Evolutionary conservation across 2,329 filamentous ascomycete genomes (phyloP).

Genomic region (Calonectria multiphialidica): DNA sequence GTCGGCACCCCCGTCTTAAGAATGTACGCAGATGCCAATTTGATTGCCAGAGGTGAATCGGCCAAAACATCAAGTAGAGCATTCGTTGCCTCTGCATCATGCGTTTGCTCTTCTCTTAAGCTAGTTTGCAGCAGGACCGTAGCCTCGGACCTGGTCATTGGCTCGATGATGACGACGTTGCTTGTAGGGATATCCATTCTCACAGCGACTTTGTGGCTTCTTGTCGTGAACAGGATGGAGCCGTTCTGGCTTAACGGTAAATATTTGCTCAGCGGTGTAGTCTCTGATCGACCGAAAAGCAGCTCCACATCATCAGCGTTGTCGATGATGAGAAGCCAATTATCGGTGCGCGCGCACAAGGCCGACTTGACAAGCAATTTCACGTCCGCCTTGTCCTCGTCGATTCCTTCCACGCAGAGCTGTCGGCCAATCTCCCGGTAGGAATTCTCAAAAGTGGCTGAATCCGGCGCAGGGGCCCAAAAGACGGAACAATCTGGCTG

Average conservation of each 20-base stretch:
- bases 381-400: conserved; percentile 50
- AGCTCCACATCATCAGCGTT: conserved; percentile 56
- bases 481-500: conserved; percentile 51
- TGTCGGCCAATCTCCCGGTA: conserved; percentile 48
- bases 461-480: conserved; percentile 51
- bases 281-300: conserved; percentile 34
- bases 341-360: conserved; percentile 42
- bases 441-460: conserved; percentile 48
- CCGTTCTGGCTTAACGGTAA: conserved; percentile 41
- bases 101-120: conserved; percentile 32
- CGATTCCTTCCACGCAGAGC: conserved; percentile 43
- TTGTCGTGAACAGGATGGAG: conserved; percentile 38
- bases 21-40: conserved; percentile 52
- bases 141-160: conserved; percentile 39
- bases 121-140: conserved; percentile 33
- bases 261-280: conserved; percentile 33
- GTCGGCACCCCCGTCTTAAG: conserved; percentile 40
- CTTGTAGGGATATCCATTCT: conserved; percentile 18
- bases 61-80: conserved; percentile 46
- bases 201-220: conserved; percentile 23
- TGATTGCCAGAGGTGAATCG: conserved; percentile 51
- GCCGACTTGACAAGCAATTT: conserved; percentile 50
- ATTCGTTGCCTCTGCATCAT: conserved; percentile 28
- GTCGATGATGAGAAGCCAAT: conserved; percentile 59
- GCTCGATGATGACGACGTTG: conserved; percentile 29